Base-by-base conservation (phyloP, 768 basidiomycete species). In the Crassisporium funariophilum region DNA sequence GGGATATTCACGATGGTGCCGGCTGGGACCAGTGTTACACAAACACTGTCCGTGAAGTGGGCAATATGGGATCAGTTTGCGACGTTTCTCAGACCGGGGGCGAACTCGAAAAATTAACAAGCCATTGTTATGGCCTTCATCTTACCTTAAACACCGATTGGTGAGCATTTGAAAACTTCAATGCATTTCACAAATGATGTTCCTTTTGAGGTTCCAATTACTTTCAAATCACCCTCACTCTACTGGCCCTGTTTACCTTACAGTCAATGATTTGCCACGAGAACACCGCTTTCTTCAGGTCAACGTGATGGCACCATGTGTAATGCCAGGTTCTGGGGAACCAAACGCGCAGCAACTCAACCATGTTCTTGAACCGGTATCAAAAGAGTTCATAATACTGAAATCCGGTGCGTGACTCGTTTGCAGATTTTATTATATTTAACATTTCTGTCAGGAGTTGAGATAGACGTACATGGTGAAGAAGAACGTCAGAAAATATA, bases 321-420 rank as follows among this genome's bases (percentile, higher is more conserved):
- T 62, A 3, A 58, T 55, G 44, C 62, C 61, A 16, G 64, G 65
- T 1, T 64, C 59, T 17, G 36, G 43, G 0, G 61, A 67, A 41
- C 64, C 64, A 21, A 54, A 22, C 16, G 23, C 49, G 2, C 35
- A 57, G 21, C 63, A 65, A 41, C 46, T 67, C 11, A 64, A 63
- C 22, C 47, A 67, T 25, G 20, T 33, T 5, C 19, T 66, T 0
- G 55, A 57, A 27, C 62, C 62, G 4, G 2, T 49, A 2, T 23
- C 47, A 2, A n/a, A 31, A 4, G 66, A 66, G 22, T 4, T 66
- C 0, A 19, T 19, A 9, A 17, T 44, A 17, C 46, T 66, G 9
- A 57, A 64, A 24, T 47, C 51, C 17, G 59, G 62, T 64, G n/a
- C n/a, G n/a, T n/a, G n/a, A n/a, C n/a, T n/a, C n/a, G n/a, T n/a